Base-by-base conservation (phyloP, 805 yeast genomes). In the Candida cerambycidarum region DNA sequence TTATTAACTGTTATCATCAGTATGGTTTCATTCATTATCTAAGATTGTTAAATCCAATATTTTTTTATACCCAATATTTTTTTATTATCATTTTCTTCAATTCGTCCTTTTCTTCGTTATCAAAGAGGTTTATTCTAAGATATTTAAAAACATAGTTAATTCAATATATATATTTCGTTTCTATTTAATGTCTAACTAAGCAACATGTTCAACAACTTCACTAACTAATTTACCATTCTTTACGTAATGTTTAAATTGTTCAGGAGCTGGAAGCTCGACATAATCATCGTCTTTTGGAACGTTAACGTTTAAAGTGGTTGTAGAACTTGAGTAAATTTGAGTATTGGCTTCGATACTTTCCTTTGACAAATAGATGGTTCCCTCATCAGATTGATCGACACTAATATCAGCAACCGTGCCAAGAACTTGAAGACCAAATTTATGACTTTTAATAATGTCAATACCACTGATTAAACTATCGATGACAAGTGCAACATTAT, bases 331-430 rank as follows among this genome's bases (percentile, higher is more conserved):
- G 65, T 81, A 88, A 35, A 93, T 71, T 57, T 89, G 73, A 29
- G 58, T 52, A 31, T 65, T 95, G 6, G 85, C 79, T 5, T 74
- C 79, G 39, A 89, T 62, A n/a, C 90, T 79, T 10, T 79, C 80
- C 56, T 80, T 73, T 38, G 88, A 76, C 53, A 92, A 75, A 64
- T 89, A 93, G 48, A 92, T 73, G 48, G 79, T 78, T 47, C 96
- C 96, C 47, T 85, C 85, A 55, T 89, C 95, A 47, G 89, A 80
- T 65, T 90, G 92, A 64, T 93, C 99, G 48, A 90, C 75, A 39
- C 86, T 80, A 52, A 93, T 78, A 61, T 88, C 81, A 24, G 97
- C 97, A 17, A 88, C 80, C 17, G 71, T 65, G n/a, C 89, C 95
- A 33, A 84, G 69, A 8, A 90, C 81, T 67, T 93, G 99, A 39